A percentile compares a stretch with the other conserved stretches of the same genome.
Evolutionary conservation across 2,329 filamentous ascomycete species (phyloP).

Genomic region (Phyllosticta paracitricarpa): DNA sequence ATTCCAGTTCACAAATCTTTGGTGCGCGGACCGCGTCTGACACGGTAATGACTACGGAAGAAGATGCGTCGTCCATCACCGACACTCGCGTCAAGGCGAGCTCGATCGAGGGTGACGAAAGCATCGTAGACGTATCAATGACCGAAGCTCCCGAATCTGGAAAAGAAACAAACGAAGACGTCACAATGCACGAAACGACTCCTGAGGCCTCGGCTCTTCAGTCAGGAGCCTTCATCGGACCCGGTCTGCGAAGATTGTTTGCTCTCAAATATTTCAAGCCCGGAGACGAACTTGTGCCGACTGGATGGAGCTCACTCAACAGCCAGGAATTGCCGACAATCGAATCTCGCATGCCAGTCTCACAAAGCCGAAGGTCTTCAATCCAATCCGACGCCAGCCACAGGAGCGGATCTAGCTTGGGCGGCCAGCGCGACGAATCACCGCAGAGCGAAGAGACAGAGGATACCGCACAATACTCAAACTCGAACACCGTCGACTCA

Average conservation of each 20-base stretch:
- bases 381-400: slow-evolving; percentile 20
- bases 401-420: not conserved
- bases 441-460: slow-evolving; percentile 23
- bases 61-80: slow-evolving; percentile 54
- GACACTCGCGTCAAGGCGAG: slow-evolving; percentile 63
- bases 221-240: slow-evolving; percentile 51
- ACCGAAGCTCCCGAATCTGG: slow-evolving; percentile 44
- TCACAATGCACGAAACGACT: slow-evolving; percentile 25
- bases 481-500: slow-evolving; percentile 19
- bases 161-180: slow-evolving; percentile 15
- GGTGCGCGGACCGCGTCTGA: slow-evolving; percentile 52
- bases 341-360: slow-evolving; percentile 34
- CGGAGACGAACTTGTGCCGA: slow-evolving; percentile 51
- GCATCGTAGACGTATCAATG: slow-evolving; percentile 85
- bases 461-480: slow-evolving; percentile 20
- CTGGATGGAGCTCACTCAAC: slow-evolving; percentile 56
- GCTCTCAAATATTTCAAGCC: slow-evolving; percentile 56
- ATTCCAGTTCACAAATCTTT: slow-evolving; percentile 39
- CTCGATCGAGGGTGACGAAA: slow-evolving; percentile 81
- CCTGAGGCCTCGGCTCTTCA: slow-evolving; percentile 41
- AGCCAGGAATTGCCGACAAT: slow-evolving; percentile 48
- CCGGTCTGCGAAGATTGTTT: slow-evolving; percentile 56
- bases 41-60: slow-evolving; percentile 53
- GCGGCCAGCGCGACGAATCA: not conserved
- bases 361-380: slow-evolving; percentile 25